phyloP scores from a whole-genome alignment of 306 rosid species.

The Castanopsis chinensis region DNA sequence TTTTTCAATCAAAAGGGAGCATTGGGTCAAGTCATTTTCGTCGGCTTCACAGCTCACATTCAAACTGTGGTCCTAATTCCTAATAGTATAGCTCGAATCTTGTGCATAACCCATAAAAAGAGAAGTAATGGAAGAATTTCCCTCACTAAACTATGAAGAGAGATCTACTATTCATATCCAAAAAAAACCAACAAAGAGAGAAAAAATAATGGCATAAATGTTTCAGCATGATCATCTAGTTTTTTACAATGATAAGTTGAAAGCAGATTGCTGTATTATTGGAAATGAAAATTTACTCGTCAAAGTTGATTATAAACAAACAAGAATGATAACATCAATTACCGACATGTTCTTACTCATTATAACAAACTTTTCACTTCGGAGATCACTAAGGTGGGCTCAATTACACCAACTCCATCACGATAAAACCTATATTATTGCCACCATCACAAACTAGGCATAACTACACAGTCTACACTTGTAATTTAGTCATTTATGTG shows the following conservation, averaged over 20 bases:
- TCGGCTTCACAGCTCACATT: neutral
- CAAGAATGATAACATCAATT: slow-evolving; percentile 10
- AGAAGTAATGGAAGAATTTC: neutral
- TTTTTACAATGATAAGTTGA: neutral
- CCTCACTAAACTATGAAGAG: neutral
- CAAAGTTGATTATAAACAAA: neutral
- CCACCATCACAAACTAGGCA: neutral
- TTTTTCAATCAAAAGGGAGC: neutral
- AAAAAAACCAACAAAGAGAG: neutral
- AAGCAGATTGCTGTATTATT: neutral
- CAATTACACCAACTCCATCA: neutral
- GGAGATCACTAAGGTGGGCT: neutral
- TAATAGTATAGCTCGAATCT: slow-evolving; percentile 1
- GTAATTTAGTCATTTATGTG: neutral
- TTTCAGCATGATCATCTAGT: neutral
- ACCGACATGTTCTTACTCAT: slow-evolving; percentile 27
- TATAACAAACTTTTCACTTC: slow-evolving; percentile 36
- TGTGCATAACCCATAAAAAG: slow-evolving; percentile 1
- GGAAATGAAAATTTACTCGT: neutral
- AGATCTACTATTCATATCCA: neutral
- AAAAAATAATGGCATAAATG: neutral
- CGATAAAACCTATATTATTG: neutral
- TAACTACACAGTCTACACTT: neutral
- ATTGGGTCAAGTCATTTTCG: slow-evolving; percentile 7
- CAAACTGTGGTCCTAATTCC: slow-evolving; percentile 21